Evolutionary conservation across 139 green algal genomes (phyloP), one percentile per base, ranked within the genome.

Genomic region (Raphidocelis subcapitata): DNA sequence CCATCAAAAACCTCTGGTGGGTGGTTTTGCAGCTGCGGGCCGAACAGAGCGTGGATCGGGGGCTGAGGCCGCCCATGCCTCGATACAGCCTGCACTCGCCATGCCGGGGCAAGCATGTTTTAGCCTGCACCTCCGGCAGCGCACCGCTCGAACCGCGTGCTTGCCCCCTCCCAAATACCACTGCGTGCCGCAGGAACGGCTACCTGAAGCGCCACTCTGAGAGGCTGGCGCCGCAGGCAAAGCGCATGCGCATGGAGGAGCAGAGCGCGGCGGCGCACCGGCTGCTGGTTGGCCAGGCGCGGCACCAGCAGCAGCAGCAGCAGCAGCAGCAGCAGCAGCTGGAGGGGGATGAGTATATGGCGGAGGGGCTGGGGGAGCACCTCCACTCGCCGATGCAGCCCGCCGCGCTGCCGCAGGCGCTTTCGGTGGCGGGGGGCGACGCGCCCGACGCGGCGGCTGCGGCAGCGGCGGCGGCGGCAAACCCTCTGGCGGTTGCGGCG

Each of bases 1-100:
- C 81, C 0, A 73, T 85, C 49, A 83, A 85, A 74, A 79, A 78
- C 60, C 69, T 76, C 47, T 83, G 65, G 69, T 72, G 36, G 3
- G 59, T 47, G 47, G 41, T 21, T 12, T 23, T 12, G 20, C 5
- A 36, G 16, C 8, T 24, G 29, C 59, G 29, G 59, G 23, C 29
- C 18, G 18, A 67, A 16, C 14, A 29, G 16, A 67, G 16, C 31
- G 28, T 51, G 62, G 32, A 51, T 28, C 8, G 16, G 8, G n/a
- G 8, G 26, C 8, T 8, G 10, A 16, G 8, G n/a, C 23, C 24
- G 26, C 36, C 5, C 10, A n/a, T 36, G 56, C 5, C 5, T 36
- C 21, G 8, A 23, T 23, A 23, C 21, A 20, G 16, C 14, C 55
- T 15, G 23, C 16, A 62, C 23, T 16, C 18, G 49, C 20, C 49